These are phyloP conservation scores for Aspergillus ochraceoroseus DNA, from an alignment of 2,329 filamentous ascomycete genomes.

Conservation along the genomic window DNA sequence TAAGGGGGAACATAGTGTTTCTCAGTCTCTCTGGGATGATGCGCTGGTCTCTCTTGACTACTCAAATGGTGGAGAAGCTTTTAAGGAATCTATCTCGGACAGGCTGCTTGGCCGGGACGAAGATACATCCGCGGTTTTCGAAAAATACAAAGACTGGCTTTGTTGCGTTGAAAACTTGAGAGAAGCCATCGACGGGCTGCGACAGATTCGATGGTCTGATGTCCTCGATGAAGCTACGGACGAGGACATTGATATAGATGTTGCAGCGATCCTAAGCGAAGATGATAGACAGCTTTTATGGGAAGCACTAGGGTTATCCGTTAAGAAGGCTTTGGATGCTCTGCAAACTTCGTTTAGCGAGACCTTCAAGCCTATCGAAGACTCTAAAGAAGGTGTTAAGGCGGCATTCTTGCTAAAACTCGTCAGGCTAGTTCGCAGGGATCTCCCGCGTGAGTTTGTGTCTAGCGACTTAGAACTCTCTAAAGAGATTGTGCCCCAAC, in stretches of 20 bases:
- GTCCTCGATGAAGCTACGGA: constrained; percentile 39
- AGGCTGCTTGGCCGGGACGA: constrained; percentile 68
- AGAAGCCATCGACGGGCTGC: constrained; percentile 33
- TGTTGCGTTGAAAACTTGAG: constrained; percentile 57
- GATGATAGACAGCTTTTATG: constrained; percentile 65
- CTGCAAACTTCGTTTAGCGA: constrained; percentile 46
- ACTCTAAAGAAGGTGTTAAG: constrained; percentile 47
- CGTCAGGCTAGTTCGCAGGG: constrained; percentile 66
- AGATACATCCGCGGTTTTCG: constrained; percentile 57
- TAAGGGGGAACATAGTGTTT: constrained; percentile 48
- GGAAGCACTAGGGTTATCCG: constrained; percentile 53
- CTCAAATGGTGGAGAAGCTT: constrained; percentile 58
- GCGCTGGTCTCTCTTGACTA: constrained; percentile 62
- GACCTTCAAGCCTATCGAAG: constrained; percentile 48
- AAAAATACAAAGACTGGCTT: constrained; percentile 67
- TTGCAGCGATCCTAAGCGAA: constrained; percentile 55
- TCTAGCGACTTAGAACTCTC: constrained; percentile 49
- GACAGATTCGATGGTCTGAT: constrained; percentile 36
- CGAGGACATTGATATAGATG: constrained; percentile 36
- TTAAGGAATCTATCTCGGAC: constrained; percentile 65
- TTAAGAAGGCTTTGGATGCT: constrained; percentile 54
- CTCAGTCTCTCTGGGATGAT: constrained; percentile 62
- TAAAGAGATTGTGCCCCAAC: constrained; percentile 54
- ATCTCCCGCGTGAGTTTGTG: constrained; percentile 54
- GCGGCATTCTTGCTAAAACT: constrained; percentile 64